Percentiles rank a stretch among this genome's conserved stretches.
phyloP scores from a whole-genome alignment of 805 yeast genomes.

The Priceomyces medius region DNA sequence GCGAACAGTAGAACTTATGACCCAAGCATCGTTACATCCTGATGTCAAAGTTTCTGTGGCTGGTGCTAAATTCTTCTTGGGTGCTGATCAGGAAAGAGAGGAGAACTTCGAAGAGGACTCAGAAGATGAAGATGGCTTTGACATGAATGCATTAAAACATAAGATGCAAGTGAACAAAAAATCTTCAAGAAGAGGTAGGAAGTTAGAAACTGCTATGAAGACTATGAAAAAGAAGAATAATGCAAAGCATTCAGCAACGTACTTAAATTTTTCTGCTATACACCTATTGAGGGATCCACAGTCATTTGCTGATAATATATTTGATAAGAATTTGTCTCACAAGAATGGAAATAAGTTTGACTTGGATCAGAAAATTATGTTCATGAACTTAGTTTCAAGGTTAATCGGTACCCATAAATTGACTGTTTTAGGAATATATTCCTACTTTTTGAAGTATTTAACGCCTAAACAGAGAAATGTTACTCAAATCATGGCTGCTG shows the following conservation, averaged over 20 bases:
- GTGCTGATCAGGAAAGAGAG: slow-evolving; percentile 93
- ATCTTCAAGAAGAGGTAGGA: slow-evolving; percentile 74
- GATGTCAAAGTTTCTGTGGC: slow-evolving; percentile 85
- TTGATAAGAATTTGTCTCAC: slow-evolving; percentile 66
- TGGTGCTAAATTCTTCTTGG: slow-evolving; percentile 87
- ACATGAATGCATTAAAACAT: slow-evolving; percentile 72
- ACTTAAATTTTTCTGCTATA: slow-evolving; percentile 89
- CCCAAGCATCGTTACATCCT: slow-evolving; percentile 87
- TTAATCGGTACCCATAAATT: slow-evolving; percentile 93
- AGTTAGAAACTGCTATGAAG: slow-evolving; percentile 72
- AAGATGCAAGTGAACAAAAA: slow-evolving; percentile 82
- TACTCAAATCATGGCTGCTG: slow-evolving; percentile 94
- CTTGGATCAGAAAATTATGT: slow-evolving; percentile 83
- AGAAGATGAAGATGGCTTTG: slow-evolving; percentile 70
- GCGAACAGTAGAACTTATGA: slow-evolving; percentile 95
- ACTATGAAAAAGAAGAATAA: slow-evolving; percentile 60
- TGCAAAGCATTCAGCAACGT: slow-evolving; percentile 59
- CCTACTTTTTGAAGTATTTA: slow-evolving; percentile 82
- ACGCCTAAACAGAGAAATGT: slow-evolving; percentile 95
- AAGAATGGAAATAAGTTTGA: slow-evolving; percentile 69
- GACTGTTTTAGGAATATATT: slow-evolving; percentile 84
- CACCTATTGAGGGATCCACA: slow-evolving; percentile 96
- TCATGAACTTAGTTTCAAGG: slow-evolving; percentile 85
- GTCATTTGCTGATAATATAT: slow-evolving; percentile 89
- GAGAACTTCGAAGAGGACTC: slow-evolving; percentile 73